Conservation (phyloP, 2,329 filamentous ascomycete genomes). For the Sporothrix globosa region DNA sequence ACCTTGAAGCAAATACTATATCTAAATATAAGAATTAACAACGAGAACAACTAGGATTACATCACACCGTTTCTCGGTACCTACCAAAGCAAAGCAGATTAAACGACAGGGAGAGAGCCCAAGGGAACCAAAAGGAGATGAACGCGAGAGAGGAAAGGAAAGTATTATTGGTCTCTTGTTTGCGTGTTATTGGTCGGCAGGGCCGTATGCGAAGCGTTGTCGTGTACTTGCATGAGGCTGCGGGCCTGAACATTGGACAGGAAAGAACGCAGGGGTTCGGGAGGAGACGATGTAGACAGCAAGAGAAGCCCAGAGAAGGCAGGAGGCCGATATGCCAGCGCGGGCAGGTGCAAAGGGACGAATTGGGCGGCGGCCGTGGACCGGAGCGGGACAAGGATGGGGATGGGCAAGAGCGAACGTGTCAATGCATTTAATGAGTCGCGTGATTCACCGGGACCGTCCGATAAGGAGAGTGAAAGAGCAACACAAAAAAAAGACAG, state of each 20-base stretch:
- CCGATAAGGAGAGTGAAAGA: neutral
- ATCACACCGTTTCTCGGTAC: conserved; percentile 20
- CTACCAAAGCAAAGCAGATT: conserved; percentile 2
- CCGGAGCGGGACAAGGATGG: conserved; percentile 17
- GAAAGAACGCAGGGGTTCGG: neutral
- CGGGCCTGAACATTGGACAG: neutral
- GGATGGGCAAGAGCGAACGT: conserved; percentile 5
- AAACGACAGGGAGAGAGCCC: conserved; percentile 3
- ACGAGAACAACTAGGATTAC: neutral
- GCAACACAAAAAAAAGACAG: neutral
- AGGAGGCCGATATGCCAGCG: neutral
- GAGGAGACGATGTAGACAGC: conserved; percentile 10
- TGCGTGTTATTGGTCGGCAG: conserved; percentile 14
- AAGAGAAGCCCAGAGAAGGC: conserved; percentile 1
- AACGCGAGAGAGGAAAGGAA: neutral
- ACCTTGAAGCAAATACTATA: neutral
- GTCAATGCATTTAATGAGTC: neutral
- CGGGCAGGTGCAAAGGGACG: conserved; percentile 14
- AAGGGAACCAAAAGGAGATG: conserved; percentile 15
- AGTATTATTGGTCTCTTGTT: neutral
- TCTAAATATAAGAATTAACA: neutral
- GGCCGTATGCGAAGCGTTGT: neutral
- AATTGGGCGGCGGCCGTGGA: conserved; percentile 11
- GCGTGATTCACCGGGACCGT: neutral
- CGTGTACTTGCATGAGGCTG: conserved; percentile 12